Conservation (phyloP, 208 protist species). For the Herpetomonas tarakana region DNA sequence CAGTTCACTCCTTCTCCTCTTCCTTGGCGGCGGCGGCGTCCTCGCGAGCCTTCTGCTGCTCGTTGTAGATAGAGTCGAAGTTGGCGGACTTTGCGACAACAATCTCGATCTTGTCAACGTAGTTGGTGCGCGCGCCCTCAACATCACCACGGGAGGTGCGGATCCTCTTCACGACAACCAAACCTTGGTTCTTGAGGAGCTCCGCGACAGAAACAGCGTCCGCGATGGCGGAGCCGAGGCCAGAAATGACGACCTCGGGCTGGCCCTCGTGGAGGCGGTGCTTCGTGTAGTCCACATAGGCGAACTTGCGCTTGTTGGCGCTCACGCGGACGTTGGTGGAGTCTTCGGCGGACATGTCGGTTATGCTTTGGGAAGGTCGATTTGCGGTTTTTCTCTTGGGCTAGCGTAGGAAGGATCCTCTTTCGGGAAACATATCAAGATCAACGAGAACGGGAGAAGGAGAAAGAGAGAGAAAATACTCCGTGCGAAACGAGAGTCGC, state of each 20-base stretch:
- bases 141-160: constrained; percentile 71
- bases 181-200: constrained; percentile 83
- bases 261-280: constrained; percentile 77
- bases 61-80: constrained; percentile 75
- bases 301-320: constrained; percentile 73
- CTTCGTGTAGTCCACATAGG: constrained; percentile 82
- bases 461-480: too few species aligned
- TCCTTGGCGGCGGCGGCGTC: constrained; percentile 20
- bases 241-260: constrained; percentile 68
- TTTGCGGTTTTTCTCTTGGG: background rate
- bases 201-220: constrained; percentile 86
- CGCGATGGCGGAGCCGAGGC: constrained; percentile 76
- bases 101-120: constrained; percentile 84
- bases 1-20: constrained; percentile 15
- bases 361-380: background rate
- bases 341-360: constrained; percentile 27
- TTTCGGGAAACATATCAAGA: too few species aligned
- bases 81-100: constrained; percentile 67
- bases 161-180: constrained; percentile 81
- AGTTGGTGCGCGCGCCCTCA: constrained; percentile 49
- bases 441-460: too few species aligned
- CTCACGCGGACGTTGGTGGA: constrained; percentile 74
- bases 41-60: constrained; percentile 70
- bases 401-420: background rate
- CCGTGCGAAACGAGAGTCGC: too few species aligned